A percentile compares a stretch with the other conserved stretches of the same genome.
phyloP scores from a whole-genome alignment of 176 grass and related monocot species.

The Secale cereale region DNA sequence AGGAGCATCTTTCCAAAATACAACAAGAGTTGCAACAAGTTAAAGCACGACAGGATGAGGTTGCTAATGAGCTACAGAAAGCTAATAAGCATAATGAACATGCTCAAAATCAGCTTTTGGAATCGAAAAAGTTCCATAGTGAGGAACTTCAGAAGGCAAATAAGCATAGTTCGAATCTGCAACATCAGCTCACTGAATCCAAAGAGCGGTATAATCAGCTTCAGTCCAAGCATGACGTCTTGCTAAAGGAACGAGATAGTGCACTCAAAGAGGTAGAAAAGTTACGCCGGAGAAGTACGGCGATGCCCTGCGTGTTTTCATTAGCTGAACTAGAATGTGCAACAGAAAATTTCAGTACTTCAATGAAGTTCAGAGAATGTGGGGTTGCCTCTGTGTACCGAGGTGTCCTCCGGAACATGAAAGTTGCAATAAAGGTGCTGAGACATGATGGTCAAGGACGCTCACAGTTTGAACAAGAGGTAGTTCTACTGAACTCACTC shows the following conservation, averaged over 20 bases:
- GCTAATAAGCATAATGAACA: slow-evolving; percentile 6
- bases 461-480: slow-evolving; percentile 45
- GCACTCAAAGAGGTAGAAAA: slow-evolving; percentile 37
- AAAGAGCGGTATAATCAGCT: slow-evolving; percentile 26
- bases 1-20: slow-evolving; percentile 24
- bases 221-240: slow-evolving; percentile 28
- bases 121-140: not conserved
- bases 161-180: not conserved
- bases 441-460: slow-evolving; percentile 30
- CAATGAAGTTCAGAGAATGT: slow-evolving; percentile 36
- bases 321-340: slow-evolving; percentile 29
- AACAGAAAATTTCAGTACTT: slow-evolving; percentile 37
- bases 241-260: slow-evolving; percentile 26
- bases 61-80: not conserved
- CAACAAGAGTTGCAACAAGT: slow-evolving; percentile 20
- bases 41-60: not conserved
- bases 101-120: slow-evolving; percentile 18
- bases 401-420: slow-evolving; percentile 40
- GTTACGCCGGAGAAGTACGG: slow-evolving; percentile 21
- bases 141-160: slow-evolving; percentile 10
- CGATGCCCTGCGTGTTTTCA: slow-evolving; percentile 34
- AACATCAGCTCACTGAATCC: slow-evolving; percentile 23
- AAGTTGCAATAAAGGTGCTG: slow-evolving; percentile 44
- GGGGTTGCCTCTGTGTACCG: slow-evolving; percentile 33
- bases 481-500: not conserved